Evolutionary conservation across 495 filamentous ascomycete species (phyloP).

Genomic region (Xylaria venustula): DNA sequence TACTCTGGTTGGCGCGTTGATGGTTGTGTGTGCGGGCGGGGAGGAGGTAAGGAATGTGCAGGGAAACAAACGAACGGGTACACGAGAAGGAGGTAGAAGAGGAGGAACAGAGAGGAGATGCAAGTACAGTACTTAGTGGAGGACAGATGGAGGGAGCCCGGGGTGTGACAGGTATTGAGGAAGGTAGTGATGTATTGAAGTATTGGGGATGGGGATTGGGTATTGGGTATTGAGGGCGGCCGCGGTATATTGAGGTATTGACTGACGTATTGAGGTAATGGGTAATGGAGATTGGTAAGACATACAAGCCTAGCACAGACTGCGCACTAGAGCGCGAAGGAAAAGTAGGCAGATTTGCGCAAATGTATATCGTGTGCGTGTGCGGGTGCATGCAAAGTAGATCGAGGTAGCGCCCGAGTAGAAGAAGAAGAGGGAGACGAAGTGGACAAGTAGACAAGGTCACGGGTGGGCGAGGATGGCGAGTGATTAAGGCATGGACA

Average conservation of each 20-base stretch:
- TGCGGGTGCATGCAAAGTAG: conserved; percentile 20
- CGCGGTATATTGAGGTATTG: no score
- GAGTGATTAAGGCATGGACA: conserved; percentile 10
- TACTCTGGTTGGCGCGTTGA: background rate
- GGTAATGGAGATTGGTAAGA: background rate
- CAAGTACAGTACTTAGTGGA: conserved; percentile 9
- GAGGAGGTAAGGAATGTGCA: conserved; percentile 12
- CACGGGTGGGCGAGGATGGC: conserved; percentile 7
- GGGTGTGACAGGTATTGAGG: no score
- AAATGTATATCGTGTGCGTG: conserved; percentile 10
- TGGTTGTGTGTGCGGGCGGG: background rate
- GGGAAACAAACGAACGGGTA: conserved; percentile 3
- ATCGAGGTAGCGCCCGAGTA: conserved; percentile 17
- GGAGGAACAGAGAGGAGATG: background rate
- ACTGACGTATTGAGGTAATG: background rate
- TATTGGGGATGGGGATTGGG: no score
- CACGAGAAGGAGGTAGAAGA: conserved; percentile 10
- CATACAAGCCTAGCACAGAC: background rate
- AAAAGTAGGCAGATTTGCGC: conserved; percentile 3
- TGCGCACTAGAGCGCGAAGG: background rate
- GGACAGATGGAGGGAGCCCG: no score
- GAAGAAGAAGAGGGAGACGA: conserved; percentile 14
- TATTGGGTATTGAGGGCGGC: background rate
- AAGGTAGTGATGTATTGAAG: no score
- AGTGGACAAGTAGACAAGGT: conserved; percentile 19